A percentile compares a stretch with the other conserved stretches of the same genome.
These are phyloP conservation scores for Yamadazyma pseudoaaseri DNA, from an alignment of 1,139 yeast species.

Conservation along the genomic window DNA sequence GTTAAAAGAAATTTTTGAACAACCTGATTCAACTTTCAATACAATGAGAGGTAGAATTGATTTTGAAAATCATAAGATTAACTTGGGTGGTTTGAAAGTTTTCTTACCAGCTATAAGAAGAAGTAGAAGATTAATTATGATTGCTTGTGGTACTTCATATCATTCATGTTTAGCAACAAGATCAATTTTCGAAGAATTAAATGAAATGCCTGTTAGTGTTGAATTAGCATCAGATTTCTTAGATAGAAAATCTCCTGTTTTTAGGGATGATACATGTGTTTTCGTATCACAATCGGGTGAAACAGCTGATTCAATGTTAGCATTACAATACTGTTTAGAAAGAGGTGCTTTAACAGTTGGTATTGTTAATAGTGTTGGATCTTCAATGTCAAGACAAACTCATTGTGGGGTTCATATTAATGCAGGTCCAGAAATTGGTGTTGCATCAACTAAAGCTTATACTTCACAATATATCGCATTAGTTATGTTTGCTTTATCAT, in stretches of 20 bases:
- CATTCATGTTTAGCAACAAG: slow-evolving; percentile 98
- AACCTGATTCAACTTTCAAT: slow-evolving; percentile 96
- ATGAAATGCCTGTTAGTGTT: slow-evolving; percentile 93
- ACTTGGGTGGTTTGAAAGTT: slow-evolving; percentile 86
- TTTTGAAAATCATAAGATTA: slow-evolving; percentile 73
- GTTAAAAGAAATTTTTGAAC: slow-evolving; percentile 99
- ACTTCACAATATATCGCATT: slow-evolving; percentile 97
- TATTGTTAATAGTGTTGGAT: slow-evolving; percentile 91
- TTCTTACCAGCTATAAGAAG: slow-evolving; percentile 89
- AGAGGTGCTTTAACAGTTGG: slow-evolving; percentile 98
- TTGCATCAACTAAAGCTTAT: slow-evolving; percentile 99
- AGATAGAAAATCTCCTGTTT: slow-evolving; percentile 93
- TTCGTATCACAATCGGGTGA: slow-evolving; percentile 99
- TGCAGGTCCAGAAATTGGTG: slow-evolving; percentile 99
- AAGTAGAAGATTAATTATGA: slow-evolving; percentile 94
- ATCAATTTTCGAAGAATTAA: slow-evolving; percentile 92
- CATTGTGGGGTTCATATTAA: slow-evolving; percentile 99
- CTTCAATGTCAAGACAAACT: slow-evolving; percentile 91
- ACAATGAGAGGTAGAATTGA: slow-evolving; percentile 99
- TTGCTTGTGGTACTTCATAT: slow-evolving; percentile 99
- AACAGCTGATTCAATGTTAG: slow-evolving; percentile 97
- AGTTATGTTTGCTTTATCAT: slow-evolving; percentile 92
- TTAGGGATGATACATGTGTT: slow-evolving; percentile 96
- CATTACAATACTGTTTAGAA: slow-evolving; percentile 92
- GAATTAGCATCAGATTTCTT: slow-evolving; percentile 97